phyloP scores from a whole-genome alignment of 768 basidiomycete genomes.

The Kwoniella sp. region DNA sequence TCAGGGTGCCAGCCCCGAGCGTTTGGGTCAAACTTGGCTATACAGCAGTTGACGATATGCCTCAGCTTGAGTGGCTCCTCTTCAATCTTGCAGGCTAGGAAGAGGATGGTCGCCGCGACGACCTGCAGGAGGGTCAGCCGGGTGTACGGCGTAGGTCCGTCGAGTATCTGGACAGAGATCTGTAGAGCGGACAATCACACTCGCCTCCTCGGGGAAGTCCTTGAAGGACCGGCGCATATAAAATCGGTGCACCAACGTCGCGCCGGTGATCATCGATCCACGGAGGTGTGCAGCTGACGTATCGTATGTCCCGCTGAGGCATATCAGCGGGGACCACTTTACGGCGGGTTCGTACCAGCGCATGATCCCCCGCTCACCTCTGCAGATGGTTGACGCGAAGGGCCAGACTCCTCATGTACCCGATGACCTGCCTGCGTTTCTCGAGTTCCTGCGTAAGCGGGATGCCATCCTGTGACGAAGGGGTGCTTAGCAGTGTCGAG shows the following conservation, averaged over 20 bases:
- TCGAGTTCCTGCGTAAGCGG: constrained; percentile 23
- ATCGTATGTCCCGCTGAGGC: too few species aligned
- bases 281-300: constrained; percentile 2
- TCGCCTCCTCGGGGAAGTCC: constrained; percentile 27
- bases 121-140: constrained; percentile 17
- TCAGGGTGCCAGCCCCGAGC: constrained; percentile 11
- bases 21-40: constrained; percentile 20
- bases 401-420: constrained; percentile 31
- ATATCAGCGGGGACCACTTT: too few species aligned
- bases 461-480: constrained; percentile 32
- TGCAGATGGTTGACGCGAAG: constrained; percentile 11
- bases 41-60: constrained; percentile 25
- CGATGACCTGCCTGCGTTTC: constrained; percentile 23
- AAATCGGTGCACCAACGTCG: constrained; percentile 45
- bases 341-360: too few species aligned
- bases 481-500: constrained; percentile 27
- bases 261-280: constrained; percentile 31
- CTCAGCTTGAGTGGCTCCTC: constrained; percentile 40
- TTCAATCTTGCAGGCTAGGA: constrained; percentile 47
- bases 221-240: constrained; percentile 45
- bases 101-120: constrained; percentile 42
- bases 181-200: background rate
- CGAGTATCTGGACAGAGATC: background rate
- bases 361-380: too few species aligned
- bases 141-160: background rate